phyloP scores from a whole-genome alignment of 345 rosid genomes.

The Camelina laxa region DNA sequence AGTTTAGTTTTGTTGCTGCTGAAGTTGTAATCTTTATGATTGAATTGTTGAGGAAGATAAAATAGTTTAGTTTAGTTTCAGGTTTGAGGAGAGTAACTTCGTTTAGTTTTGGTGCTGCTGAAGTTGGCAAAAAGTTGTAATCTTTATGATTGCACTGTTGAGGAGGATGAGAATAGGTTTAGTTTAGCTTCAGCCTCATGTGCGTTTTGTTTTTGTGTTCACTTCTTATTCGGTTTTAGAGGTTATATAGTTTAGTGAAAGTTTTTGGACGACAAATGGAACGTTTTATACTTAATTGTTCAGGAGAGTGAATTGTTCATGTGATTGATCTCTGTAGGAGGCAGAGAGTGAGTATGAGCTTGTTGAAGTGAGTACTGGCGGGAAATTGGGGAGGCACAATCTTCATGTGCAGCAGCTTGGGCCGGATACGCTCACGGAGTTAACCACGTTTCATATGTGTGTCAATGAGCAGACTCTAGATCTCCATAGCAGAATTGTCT shows the following conservation, averaged over 20 bases:
- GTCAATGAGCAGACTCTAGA: conserved; percentile 81
- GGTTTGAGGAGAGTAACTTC: neutral
- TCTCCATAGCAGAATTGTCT: conserved; percentile 76
- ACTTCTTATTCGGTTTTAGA: neutral
- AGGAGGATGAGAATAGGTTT: neutral
- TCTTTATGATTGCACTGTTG: conserved; percentile 15
- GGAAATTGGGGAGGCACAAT: conserved; percentile 91
- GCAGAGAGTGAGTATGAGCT: conserved; percentile 76
- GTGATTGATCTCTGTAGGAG: conserved; percentile 55
- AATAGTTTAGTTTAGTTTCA: conserved; percentile 7
- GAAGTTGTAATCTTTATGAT: too few relatives aligned
- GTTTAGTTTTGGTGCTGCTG: neutral
- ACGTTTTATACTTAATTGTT: neutral
- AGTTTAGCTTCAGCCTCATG: conserved; percentile 2
- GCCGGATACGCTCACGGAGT: conserved; percentile 79
- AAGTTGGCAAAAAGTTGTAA: conserved; percentile 5
- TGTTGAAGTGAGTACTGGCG: conserved; percentile 91
- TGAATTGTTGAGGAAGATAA: too few relatives aligned
- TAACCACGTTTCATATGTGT: conserved; percentile 80
- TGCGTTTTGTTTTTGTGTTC: neutral
- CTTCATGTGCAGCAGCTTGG: conserved; percentile 89
- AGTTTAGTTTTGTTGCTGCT: neutral
- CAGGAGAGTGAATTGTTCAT: conserved; percentile 6
- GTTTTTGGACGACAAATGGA: neutral
- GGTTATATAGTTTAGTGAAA: neutral